Evolutionary conservation across 352 stramenopile species (phyloP), one percentile per base, ranked within the genome.

Genomic region (Globisporangium orthogonon): DNA sequence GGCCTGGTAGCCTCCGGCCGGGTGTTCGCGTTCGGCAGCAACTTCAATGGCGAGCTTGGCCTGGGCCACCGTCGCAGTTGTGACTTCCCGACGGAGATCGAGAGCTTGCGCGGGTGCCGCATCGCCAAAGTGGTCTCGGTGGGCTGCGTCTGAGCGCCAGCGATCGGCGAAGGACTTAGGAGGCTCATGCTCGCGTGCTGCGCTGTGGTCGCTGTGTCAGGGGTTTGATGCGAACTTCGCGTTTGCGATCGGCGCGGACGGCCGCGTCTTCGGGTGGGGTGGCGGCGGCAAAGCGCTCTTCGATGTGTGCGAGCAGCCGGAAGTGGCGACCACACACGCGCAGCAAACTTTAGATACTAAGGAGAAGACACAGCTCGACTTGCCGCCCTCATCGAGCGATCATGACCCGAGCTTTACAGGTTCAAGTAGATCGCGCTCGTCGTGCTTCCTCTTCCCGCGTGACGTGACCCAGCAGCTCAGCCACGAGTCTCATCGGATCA

Each of bases 211-310:
- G 9, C 3, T 49, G 37, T 28, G 44, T 0, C 37, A 89, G 78
- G 78, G 82, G 2, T 89, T 87, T 56, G 79, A 87, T 48, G 66
- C 75, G 14, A 72, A 87, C 43, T 84, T 81, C 48, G 76, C 78
- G 4, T 94, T 97, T 44, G 93, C 93, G 7, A 56, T 95, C 10
- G 76, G 84, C 2, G 74, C 85, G 28, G 76, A 89, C 10, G 86
- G 78, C 2, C 83, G 93, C 35, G 73, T 97, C 13, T 97, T 93
- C 61, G 67, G 69, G 11, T 98, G 92, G 91, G 93, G 92, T 17
- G 93, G 93, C 7, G 81, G 77, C 10, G 76, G 78, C 4, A 65
- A 51, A 54, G 63, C 74, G 10, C 52, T 83, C 4, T 72, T 77
- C 17, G 67, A 80, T 45, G 50, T 6, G 7, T 14, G 52, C n/a